phyloP scores from a whole-genome alignment of 1,284 basidiomycete genomes.

The Irpex lacteus region DNA sequence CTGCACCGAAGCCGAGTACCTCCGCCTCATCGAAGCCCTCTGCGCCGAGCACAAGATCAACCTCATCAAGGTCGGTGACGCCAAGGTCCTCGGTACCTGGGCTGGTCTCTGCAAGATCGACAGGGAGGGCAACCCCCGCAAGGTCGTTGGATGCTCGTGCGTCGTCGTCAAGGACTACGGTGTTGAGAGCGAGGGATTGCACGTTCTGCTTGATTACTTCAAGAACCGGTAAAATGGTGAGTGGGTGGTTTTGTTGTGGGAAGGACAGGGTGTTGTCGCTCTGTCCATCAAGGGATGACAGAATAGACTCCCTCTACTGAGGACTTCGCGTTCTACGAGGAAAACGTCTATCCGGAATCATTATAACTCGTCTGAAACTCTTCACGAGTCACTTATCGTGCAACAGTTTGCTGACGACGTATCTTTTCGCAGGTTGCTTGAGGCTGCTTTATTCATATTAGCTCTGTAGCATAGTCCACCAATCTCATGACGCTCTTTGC shows the following conservation, averaged over 20 bases:
- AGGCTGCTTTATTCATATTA: neutral
- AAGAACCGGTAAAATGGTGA: slow-evolving; percentile 74
- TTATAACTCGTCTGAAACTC: slow-evolving; percentile 63
- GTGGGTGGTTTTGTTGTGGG: slow-evolving; percentile 11
- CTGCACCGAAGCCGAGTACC: slow-evolving; percentile 98
- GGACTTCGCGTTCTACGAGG: slow-evolving; percentile 55
- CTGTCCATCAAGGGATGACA: slow-evolving; percentile 54
- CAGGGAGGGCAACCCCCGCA: slow-evolving; percentile 97
- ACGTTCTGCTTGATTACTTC: slow-evolving; percentile 97
- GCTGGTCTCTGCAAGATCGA: slow-evolving; percentile 99
- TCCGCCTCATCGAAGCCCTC: slow-evolving; percentile 99
- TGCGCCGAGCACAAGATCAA: slow-evolving; percentile 99
- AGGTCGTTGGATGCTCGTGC: slow-evolving; percentile 95
- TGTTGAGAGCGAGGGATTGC: slow-evolving; percentile 92
- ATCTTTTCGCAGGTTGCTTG: neutral
- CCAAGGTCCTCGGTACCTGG: slow-evolving; percentile 98
- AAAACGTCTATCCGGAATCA: slow-evolving; percentile 85
- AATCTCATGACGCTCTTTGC: slow-evolving; percentile 4
- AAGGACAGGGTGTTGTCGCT: slow-evolving; percentile 8
- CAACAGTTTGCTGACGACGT: neutral
- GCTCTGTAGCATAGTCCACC: neutral
- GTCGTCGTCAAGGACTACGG: slow-evolving; percentile 99
- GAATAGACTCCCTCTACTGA: slow-evolving; percentile 88
- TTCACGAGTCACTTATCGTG: neutral
- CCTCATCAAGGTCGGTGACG: slow-evolving; percentile 97